Evolutionary conservation across 2,329 filamentous ascomycete genomes (phyloP).

Genomic region (Shiraia sp.): DNA sequence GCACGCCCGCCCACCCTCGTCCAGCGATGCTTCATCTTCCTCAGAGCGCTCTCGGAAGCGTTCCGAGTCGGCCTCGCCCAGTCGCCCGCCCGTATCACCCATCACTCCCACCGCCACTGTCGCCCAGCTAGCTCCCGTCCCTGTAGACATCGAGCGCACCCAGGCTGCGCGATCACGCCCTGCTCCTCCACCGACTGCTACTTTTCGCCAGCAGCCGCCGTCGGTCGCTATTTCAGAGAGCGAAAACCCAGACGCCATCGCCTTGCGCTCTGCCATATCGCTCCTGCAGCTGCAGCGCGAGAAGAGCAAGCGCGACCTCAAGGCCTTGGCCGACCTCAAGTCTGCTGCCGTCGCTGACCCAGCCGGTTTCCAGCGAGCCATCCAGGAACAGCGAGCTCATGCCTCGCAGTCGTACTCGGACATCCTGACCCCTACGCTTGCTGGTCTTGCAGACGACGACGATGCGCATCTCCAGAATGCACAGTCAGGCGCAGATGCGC

Average conservation of each 20-base stretch:
- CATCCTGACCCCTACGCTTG: slow-evolving; percentile 44
- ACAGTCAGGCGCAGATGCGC: slow-evolving; percentile 19
- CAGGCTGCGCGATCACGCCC: slow-evolving; percentile 28
- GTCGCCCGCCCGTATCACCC: slow-evolving; percentile 45
- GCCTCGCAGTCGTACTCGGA: slow-evolving; percentile 32
- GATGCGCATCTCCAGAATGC: slow-evolving; percentile 18
- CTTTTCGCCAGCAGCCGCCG: slow-evolving; percentile 49
- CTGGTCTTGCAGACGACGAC: slow-evolving; percentile 35
- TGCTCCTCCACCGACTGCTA: slow-evolving; percentile 32
- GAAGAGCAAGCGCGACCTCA: slow-evolving; percentile 76
- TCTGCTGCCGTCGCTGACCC: slow-evolving; percentile 72
- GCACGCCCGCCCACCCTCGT: slow-evolving; percentile 19
- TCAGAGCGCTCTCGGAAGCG: slow-evolving; percentile 23
- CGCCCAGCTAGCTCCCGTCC: slow-evolving; percentile 38
- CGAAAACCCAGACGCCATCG: slow-evolving; percentile 82
- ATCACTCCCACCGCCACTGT: slow-evolving; percentile 43
- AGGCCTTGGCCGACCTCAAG: slow-evolving; percentile 70
- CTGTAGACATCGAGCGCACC: slow-evolving; percentile 15
- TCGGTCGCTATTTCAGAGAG: slow-evolving; percentile 52
- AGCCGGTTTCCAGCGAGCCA: slow-evolving; percentile 69
- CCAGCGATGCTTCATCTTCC: slow-evolving; percentile 28
- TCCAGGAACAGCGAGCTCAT: slow-evolving; percentile 62
- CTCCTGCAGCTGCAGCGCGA: slow-evolving; percentile 84
- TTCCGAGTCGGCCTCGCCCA: slow-evolving; percentile 38
- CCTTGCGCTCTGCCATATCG: slow-evolving; percentile 81